Base-by-base conservation (phyloP, 2,329 filamentous ascomycete species). In the Akanthomyces muscarius region DNA sequence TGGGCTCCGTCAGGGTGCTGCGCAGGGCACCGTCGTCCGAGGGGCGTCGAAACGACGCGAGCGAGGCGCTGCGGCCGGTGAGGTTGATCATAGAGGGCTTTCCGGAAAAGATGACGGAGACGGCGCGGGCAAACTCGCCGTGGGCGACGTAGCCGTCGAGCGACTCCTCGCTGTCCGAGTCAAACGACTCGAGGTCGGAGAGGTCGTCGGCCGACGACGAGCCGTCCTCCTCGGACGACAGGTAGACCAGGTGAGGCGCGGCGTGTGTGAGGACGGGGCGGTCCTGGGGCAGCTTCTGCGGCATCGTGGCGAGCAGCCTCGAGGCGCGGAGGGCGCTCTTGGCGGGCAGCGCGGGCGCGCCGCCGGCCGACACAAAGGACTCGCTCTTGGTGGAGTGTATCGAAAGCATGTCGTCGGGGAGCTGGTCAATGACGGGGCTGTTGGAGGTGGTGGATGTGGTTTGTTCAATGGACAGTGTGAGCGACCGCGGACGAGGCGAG, bases 171-270 rank as follows among this genome's bases (percentile, higher is more conserved):
- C 72, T 78, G 23, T 75, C 76, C 55, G 78, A 81, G 66, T 84
- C 80, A 66, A 75, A 74, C 53, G 52, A 56, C 11, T 63, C 56
- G 38, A 63, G 54, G 61, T 75, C 71, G 51, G 71, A 72, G 64
- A 77, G 77, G 65, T 76, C 76, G 57, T 86, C 85, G 52, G 83
- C 82, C 21, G 83, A 84, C 1, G 86, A 86, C 1, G 86, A 88
- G 36, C 81, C 84, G 66, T 88, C 86, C 70, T 89, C 86, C 67
- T 89, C 86, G 0, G 85, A 87, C 2, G 85, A 88, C 30, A 89
- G 81, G 71, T 89, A 89, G 63, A 84, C 69, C 63, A 86, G 82
- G 71, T 87, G 85, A 6, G 84, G 82, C 2, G 79, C 76, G 25
- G 77, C 74, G 53, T 78, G 74, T 16, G 75, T 69, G 53, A 75